These are phyloP conservation scores for Copromyces sp. DNA, from an alignment of 495 filamentous ascomycete genomes.

Conservation along the genomic window DNA sequence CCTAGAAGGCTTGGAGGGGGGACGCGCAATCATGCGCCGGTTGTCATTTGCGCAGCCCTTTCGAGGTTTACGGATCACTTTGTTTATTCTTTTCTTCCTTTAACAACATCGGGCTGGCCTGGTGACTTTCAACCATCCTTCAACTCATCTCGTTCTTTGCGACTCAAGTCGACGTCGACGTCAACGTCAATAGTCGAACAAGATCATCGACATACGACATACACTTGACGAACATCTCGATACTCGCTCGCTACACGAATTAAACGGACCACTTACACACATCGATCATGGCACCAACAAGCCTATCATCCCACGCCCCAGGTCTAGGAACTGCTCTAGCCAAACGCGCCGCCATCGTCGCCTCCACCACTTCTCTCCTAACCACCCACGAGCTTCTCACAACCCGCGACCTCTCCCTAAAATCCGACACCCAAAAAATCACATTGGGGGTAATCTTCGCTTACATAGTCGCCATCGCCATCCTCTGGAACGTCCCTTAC, in stretches of 20 bases:
- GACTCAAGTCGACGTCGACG: neutral
- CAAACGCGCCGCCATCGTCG: neutral
- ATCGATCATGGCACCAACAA: neutral
- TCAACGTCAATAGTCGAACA: neutral
- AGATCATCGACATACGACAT: neutral
- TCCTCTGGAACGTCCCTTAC: conserved; percentile 74
- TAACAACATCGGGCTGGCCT: neutral
- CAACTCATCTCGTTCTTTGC: neutral
- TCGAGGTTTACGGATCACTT: neutral
- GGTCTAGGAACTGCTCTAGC: neutral
- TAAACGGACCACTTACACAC: neutral
- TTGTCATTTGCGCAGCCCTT: neutral
- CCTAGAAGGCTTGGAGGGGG: neutral
- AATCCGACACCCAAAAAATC: conserved; percentile 56
- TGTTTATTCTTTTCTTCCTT: neutral
- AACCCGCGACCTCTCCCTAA: conserved; percentile 47
- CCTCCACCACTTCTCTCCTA: conserved; percentile 1
- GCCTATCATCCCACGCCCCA: neutral
- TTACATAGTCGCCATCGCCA: conserved; percentile 63
- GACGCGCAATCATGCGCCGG: neutral
- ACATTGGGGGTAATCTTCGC: conserved; percentile 54
- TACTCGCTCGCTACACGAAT: neutral
- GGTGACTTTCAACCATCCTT: neutral
- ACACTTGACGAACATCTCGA: neutral
- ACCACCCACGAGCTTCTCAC: neutral